Conservation (phyloP, 2,329 filamentous ascomycete species). For the Purpureocillium lavendulum region DNA sequence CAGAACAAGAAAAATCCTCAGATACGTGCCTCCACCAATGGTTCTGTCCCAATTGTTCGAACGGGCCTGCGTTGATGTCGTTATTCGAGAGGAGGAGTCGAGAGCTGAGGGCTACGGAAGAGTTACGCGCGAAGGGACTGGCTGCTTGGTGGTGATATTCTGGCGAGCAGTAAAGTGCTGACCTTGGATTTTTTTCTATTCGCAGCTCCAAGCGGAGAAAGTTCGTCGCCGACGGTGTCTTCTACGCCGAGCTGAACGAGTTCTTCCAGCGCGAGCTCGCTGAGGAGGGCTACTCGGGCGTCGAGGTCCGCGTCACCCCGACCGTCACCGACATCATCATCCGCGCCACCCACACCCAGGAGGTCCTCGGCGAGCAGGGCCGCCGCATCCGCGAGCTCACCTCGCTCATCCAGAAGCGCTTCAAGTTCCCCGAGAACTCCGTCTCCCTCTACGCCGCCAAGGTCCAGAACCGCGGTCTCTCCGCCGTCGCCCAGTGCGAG, state of each 20-base stretch:
- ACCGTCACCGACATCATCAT: slow-evolving; percentile 99
- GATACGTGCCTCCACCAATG: too few species aligned
- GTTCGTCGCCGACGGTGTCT: slow-evolving; percentile 97
- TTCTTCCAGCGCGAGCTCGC: slow-evolving; percentile 99
- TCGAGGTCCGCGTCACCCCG: slow-evolving; percentile 98
- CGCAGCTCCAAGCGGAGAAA: slow-evolving; percentile 83
- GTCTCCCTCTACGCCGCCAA: slow-evolving; percentile 99
- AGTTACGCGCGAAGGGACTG: too few species aligned
- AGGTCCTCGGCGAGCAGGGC: slow-evolving; percentile 99
- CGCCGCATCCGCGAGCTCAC: slow-evolving; percentile 99
- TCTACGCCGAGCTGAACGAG: slow-evolving; percentile 99
- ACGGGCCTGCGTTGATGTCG: too few species aligned
- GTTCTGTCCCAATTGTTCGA: too few species aligned
- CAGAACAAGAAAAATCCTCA: too few species aligned
- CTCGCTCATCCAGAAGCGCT: slow-evolving; percentile 99
- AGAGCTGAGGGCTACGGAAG: too few species aligned
- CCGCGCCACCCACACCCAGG: slow-evolving; percentile 99
- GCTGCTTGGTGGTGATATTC: too few species aligned
- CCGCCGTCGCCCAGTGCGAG: slow-evolving; percentile 99
- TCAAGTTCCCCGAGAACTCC: slow-evolving; percentile 99
- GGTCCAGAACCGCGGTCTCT: slow-evolving; percentile 99
- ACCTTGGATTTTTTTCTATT: slow-evolving; percentile 3
- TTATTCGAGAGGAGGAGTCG: too few species aligned
- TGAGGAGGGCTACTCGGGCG: slow-evolving; percentile 99
- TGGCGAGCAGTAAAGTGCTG: too few species aligned